phyloP scores from a whole-genome alignment of 2,329 filamentous ascomycete genomes.

The Fusarium chaquense region DNA sequence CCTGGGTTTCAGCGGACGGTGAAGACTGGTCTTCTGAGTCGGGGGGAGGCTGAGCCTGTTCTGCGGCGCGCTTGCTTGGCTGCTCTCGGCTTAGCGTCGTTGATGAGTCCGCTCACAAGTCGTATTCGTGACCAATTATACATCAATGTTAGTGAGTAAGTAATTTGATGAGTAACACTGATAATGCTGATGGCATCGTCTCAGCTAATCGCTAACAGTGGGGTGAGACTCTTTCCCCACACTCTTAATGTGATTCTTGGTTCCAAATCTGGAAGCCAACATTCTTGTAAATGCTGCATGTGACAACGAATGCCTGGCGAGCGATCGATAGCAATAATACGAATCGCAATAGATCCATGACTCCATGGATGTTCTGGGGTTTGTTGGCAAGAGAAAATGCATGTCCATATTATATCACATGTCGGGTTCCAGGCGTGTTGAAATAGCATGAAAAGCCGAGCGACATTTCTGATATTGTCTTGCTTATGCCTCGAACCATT shows the following conservation, averaged over 20 bases:
- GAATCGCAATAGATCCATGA: neutral
- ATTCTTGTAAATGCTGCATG: constrained; percentile 21
- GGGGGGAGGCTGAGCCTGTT: constrained; percentile 42
- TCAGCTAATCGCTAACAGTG: constrained; percentile 15
- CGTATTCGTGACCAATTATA: constrained; percentile 44
- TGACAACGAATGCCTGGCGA: constrained; percentile 16
- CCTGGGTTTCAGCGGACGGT: constrained; percentile 50
- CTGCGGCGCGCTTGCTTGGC: constrained; percentile 41
- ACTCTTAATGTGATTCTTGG: neutral
- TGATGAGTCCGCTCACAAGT: constrained; percentile 35
- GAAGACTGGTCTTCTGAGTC: constrained; percentile 47
- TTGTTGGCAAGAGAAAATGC: neutral
- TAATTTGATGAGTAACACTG: neutral
- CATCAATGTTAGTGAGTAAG: constrained; percentile 1
- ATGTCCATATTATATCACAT: neutral
- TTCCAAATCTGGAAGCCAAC: constrained; percentile 1
- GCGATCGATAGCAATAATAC: neutral
- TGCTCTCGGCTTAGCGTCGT: constrained; percentile 49
- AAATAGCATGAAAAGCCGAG: constrained; percentile 11
- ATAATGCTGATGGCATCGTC: neutral
- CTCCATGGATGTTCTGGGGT: constrained; percentile 6
- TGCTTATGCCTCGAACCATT: neutral
- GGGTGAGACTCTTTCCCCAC: neutral
- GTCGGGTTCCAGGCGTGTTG: neutral
- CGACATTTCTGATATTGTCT: neutral